Evolutionary conservation across 2,329 filamentous ascomycete genomes (phyloP).

Genomic region (Xylaria sp.): DNA sequence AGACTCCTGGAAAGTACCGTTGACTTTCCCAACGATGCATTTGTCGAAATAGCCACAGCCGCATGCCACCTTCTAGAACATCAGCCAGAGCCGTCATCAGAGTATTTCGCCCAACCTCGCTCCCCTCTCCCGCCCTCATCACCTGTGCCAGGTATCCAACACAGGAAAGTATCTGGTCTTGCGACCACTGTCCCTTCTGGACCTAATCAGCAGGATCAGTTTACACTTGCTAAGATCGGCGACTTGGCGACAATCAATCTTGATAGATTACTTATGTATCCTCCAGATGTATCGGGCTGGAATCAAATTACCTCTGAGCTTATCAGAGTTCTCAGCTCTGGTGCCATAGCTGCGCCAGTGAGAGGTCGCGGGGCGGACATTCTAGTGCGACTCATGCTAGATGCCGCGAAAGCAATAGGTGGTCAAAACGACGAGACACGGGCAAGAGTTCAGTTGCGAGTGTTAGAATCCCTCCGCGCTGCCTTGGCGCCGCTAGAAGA

Average conservation of each 20-base stretch:
- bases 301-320: conserved; percentile 69
- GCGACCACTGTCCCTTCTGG: conserved; percentile 58
- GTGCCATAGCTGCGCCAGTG: conserved; percentile 62
- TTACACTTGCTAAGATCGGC: conserved; percentile 78
- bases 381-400: conserved; percentile 67
- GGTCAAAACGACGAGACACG: conserved; percentile 62
- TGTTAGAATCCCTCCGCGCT: conserved; percentile 73
- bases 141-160: conserved; percentile 49
- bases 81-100: conserved; percentile 46
- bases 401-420: conserved; percentile 67
- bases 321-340: conserved; percentile 61
- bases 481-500: conserved; percentile 70
- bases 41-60: conserved; percentile 79
- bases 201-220: conserved; percentile 71
- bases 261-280: conserved; percentile 75
- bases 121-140: conserved; percentile 55
- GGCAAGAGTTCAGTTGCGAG: conserved; percentile 75
- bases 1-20: conserved; percentile 91
- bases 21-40: conserved; percentile 87
- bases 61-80: conserved; percentile 76
- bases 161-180: conserved; percentile 61
- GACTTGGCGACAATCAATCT: conserved; percentile 80
- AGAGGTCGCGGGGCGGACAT: conserved; percentile 72
- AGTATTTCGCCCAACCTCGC: conserved; percentile 51
- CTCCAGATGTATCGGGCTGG: conserved; percentile 81